Base-by-base conservation (phyloP, 148 eudicot species). In the Polygonum maritimum region DNA sequence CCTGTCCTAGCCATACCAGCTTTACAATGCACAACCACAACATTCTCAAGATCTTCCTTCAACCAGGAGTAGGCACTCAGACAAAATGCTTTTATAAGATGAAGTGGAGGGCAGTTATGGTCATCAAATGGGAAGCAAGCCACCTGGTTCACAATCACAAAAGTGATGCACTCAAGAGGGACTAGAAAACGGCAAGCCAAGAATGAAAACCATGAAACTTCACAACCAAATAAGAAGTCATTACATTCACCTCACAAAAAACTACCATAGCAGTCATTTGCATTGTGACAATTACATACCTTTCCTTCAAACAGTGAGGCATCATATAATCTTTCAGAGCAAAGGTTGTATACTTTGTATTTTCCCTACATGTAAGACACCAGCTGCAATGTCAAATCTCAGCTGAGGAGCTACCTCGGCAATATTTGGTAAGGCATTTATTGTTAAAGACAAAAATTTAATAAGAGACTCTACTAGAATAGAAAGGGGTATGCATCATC, bases 1-100 rank as follows among this genome's bases (percentile, higher is more conserved):
- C 99, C 99, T 52, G 99, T 95, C 80, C 99, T 89, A 52, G 99
- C 99, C 97, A 95, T 90, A 87, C 99, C 99, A 76, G 99, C 99
- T 80, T 95, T 95, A 83, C 98, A 95, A 81, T 95, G 99, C 82
- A 95, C 99, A 73, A 95, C 96, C 82, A 95, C 96, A 51, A 95
- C 96, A 89, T 95, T 92, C 78, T 95, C 97, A 58, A 95, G 92
- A 85, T 95, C 99, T 85, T 95, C 97, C 85, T 95, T 95, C 86
- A 95, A 86, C 99, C 99, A 95, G 55, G 99, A 84, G 82, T 92
- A 95, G 21, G 99, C 99, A 87, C 99, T 95, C 80, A 89, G 92
- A 81, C 99, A 95, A 82, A 95, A 95, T 75, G 84, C 84, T 76
- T 69, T 87, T 65, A 95, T 87, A 62, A 95, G 97, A 75, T 88